phyloP scores from a whole-genome alignment of 257 asterid genomes.

The Nicotiana attenuata region DNA sequence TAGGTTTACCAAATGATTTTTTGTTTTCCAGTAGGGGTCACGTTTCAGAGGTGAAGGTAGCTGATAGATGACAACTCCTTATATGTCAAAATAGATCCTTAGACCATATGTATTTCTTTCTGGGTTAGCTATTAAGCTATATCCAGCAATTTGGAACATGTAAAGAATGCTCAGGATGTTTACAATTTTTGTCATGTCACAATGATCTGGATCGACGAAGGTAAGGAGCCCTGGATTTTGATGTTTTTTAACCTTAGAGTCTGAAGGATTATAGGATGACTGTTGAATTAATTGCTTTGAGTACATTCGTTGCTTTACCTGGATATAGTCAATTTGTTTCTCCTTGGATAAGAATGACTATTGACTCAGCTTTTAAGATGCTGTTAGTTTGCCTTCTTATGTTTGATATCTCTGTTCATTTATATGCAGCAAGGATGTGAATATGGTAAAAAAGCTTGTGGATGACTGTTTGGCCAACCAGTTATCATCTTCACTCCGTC shows the following conservation, averaged over 20 bases:
- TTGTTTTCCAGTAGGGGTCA: background rate
- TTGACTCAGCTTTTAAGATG: background rate
- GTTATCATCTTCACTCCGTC: constrained; percentile 82
- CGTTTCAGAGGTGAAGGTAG: background rate
- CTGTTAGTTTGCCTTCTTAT: constrained; percentile 5
- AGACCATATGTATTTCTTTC: background rate
- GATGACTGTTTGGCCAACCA: constrained; percentile 77
- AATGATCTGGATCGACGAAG: background rate
- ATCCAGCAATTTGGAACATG: background rate
- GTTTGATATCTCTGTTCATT: background rate
- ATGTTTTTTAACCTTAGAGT: background rate
- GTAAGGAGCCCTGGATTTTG: no score
- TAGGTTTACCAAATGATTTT: background rate
- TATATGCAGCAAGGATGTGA: constrained; percentile 84
- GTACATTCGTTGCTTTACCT: background rate
- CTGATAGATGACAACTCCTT: background rate
- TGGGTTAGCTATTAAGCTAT: background rate
- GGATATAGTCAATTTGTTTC: background rate
- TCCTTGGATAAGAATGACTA: background rate
- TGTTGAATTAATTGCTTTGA: background rate
- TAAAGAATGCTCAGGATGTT: background rate
- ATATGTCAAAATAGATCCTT: background rate
- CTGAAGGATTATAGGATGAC: background rate
- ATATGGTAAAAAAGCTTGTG: constrained; percentile 88
- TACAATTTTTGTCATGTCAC: background rate